phyloP scores from a whole-genome alignment of 371 early-diverging fungal species.

The Mortierella sp. region DNA sequence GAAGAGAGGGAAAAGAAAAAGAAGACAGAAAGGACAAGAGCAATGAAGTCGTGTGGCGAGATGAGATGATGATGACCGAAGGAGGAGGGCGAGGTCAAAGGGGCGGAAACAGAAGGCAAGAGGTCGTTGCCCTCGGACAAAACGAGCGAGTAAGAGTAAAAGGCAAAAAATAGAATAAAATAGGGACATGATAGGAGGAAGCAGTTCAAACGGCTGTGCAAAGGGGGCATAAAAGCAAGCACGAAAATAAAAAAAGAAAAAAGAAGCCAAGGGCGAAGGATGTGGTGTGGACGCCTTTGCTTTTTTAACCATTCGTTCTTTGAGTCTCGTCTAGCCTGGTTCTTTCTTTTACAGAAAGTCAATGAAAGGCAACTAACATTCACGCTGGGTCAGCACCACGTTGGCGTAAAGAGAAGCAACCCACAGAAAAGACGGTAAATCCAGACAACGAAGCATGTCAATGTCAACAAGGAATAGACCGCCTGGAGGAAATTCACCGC shows the following conservation, averaged over 20 bases:
- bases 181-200: not conserved
- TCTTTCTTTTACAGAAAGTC: too few species aligned
- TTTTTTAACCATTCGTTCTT: not conserved
- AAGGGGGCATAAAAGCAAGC: not conserved
- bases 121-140: too few species aligned
- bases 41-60: not conserved
- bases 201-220: slow-evolving; percentile 5
- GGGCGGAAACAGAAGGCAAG: not conserved
- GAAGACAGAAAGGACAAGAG: not conserved
- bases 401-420: not conserved
- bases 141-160: not conserved
- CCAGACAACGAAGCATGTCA: not conserved
- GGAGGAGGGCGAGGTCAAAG: not conserved
- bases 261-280: too few species aligned
- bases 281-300: not conserved
- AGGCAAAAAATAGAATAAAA: not conserved
- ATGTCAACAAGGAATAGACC: not conserved
- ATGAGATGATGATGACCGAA: not conserved
- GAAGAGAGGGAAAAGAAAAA: not conserved
- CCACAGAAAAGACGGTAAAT: too few species aligned
- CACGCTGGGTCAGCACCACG: too few species aligned
- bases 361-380: too few species aligned
- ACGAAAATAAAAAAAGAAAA: too few species aligned
- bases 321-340: too few species aligned
- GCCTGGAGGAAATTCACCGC: not conserved